Evolutionary conservation across 495 filamentous ascomycete species (phyloP).

Genomic region (Friedmanniomyces endolithicus): DNA sequence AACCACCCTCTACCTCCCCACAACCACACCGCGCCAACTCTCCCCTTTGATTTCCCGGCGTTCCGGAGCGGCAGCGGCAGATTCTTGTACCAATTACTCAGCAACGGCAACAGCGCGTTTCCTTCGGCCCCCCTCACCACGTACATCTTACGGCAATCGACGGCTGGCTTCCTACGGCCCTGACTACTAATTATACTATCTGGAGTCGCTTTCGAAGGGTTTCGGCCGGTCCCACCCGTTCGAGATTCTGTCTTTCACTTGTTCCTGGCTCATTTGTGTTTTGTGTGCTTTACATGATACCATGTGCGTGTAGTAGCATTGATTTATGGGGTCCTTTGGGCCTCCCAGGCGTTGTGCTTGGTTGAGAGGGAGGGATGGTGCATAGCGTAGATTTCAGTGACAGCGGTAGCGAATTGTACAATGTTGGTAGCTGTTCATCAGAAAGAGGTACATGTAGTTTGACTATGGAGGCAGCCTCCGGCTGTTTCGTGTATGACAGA

Average conservation of each 20-base stretch:
- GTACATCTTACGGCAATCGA: not conserved
- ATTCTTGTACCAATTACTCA: not conserved
- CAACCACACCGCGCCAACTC: not conserved
- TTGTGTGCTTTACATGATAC: slow-evolving; percentile 2
- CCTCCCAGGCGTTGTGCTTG: not conserved
- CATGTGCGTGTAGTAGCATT: slow-evolving; percentile 15
- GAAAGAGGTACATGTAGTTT: not conserved
- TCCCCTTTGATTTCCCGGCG: not conserved
- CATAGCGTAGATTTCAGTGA: not conserved
- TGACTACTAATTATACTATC: no score
- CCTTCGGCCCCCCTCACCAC: not conserved
- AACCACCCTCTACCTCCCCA: not conserved
- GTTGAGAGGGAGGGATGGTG: not conserved
- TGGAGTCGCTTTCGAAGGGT: not conserved
- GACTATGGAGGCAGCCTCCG: no score
- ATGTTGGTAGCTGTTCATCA: not conserved
- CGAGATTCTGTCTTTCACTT: not conserved
- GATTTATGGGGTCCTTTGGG: not conserved
- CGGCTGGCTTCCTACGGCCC: no score
- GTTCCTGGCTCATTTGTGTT: not conserved
- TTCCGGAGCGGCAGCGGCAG: not conserved
- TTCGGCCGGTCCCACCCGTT: not conserved
- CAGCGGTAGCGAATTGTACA: not conserved
- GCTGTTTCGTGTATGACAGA: no score
- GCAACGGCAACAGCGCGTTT: not conserved